Base-by-base conservation (phyloP, 2,329 filamentous ascomycete species). In the Zymoseptoria tritici region DNA sequence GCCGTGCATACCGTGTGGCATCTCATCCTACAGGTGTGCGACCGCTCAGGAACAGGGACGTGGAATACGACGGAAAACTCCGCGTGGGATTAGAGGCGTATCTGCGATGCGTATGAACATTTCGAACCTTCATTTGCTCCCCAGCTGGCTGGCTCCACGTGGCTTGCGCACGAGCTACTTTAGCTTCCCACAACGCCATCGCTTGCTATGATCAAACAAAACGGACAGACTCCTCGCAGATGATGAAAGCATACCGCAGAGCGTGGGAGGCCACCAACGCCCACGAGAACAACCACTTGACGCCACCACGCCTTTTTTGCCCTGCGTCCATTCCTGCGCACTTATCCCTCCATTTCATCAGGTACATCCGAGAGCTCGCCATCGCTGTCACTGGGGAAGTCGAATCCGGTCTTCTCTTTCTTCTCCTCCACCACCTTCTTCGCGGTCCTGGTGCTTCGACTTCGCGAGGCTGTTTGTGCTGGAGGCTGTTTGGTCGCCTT, bases 311-410 rank as follows among this genome's bases (percentile, higher is more conserved):
- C 36, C 13, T 13, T 46, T 46, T 46, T n/a, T 46, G 36, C 36
- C 36, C 13, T 46, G 3, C 22, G 22, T 5, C 36, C 13, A 16
- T 46, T 7, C 13, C 7, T 9, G 36, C 29, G 22, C 26, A 52
- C 57, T 64, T 61, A 68, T 24, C 49, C 62, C 55, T 68, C 67
- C 59, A 67, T 60, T 19, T 65, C 67, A 21, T 61, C 64, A 4
- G 64, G 65, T 49, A 63, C 59, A 57, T 70, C 66, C n/a, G 67
- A 68, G n/a, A 70, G 58, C 55, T 66, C 66, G 20, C 60, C 65
- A 49, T 69, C 68, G 24, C 62, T 66, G 20, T 67, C 68, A 26
- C 60, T 61, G 4, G 64, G 61, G 7, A 69, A 60, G 42, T 69
- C 66, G 51, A 67, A 62, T 9, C 64, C 55, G 46, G 68, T 66